Base-by-base conservation (phyloP, 2,329 filamentous ascomycete genomes). In the Penicillium verrucosum region DNA sequence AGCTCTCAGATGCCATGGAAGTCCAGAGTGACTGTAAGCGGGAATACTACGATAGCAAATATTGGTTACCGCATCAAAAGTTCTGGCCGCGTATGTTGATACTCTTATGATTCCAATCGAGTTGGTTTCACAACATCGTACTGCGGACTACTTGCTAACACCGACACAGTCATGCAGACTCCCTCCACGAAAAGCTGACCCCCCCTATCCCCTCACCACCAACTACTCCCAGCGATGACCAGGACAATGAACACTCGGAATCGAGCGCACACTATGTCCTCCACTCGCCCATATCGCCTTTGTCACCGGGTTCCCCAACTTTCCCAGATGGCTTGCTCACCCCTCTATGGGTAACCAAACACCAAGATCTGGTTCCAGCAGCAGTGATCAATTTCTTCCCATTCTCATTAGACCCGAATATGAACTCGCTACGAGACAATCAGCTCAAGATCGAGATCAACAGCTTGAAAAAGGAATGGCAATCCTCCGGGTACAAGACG, bases 311-410 rank as follows among this genome's bases (percentile, higher is more conserved):
- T 8, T 96, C 93, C 8, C 80, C 85, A 2, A 82, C 95, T 3
- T 97, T 94, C 70, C 92, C 93, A 8, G 94, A 97, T 75, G 94
- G 93, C 5, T 79, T 97, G 57, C 85, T 97, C 71, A 86, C 92
- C 58, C 82, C 87, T 21, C 76, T 84, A 59, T 99, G 93, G 93
- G 80, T 96, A 53, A 84, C 85, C 58, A 99, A 97, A 72, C 93
- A 97, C 71, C 92, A 96, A 69, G 80, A 89, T 50, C 80, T 91
- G 18, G 82, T 97, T 23, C 93, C 93, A 1, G 89, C 90, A 59
- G 82, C 90, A 27, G 88, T 90, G 64, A 74, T 96, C 32, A 89
- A 88, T 62, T 94, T 95, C 75, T 96, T 95, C 70, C 82, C 83
- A 36, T 84, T 97, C 56, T 85, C 84, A 4, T 83, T 86, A 23